Base-by-base conservation (phyloP, 2,329 filamentous ascomycete species). In the Hyphodiscus sp. region DNA sequence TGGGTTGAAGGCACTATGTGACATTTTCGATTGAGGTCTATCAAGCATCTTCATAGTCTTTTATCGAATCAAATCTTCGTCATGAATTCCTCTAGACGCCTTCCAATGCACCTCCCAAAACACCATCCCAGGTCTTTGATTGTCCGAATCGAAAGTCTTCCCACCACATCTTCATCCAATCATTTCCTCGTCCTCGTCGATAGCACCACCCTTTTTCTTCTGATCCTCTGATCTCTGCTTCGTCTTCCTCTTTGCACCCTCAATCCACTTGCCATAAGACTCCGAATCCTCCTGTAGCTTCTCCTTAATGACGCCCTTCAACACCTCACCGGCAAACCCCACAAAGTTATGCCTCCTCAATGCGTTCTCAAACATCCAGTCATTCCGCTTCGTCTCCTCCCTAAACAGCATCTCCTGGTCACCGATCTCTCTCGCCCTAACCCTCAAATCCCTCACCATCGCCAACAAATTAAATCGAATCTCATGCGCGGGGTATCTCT, bases 381-480 rank as follows among this genome's bases (percentile, higher is more conserved):
- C 87, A 54, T 78, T 78, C 50, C 94, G 79, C 81, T 95, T 96
- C 67, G 81, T 78, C 74, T 92, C 82, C 77, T 97, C 91, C 51
- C 85, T 77, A 60, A 82, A 83, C 61, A 97, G 71, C 70, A 84
- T 76, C 67, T 96, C 91, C 44, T 73, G 68, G 71, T 99, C 94
- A 45, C 91, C 91, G 59, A 94, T 82, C 69, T 95, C 89, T 53
- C 79, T 77, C 30, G 92, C 92, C 47, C 82, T 77, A 45, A 87
- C 75, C 44, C 94, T 79, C 67, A 91, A 75, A 73, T 99, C 94
- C 59, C 86, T 79, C 62, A 92, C 89, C 80, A 96, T 91, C 45
- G 92, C 94, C 68, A 99, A 81, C 51, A 99, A 77, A 70, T 99
- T 99, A 76, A 99, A 99, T 45, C 91, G 81, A 58, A 97, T 96